A percentile compares a stretch with the other conserved stretches of the same genome.
phyloP scores from a whole-genome alignment of 352 stramenopile genomes.

The Pythium grandisporangium region DNA sequence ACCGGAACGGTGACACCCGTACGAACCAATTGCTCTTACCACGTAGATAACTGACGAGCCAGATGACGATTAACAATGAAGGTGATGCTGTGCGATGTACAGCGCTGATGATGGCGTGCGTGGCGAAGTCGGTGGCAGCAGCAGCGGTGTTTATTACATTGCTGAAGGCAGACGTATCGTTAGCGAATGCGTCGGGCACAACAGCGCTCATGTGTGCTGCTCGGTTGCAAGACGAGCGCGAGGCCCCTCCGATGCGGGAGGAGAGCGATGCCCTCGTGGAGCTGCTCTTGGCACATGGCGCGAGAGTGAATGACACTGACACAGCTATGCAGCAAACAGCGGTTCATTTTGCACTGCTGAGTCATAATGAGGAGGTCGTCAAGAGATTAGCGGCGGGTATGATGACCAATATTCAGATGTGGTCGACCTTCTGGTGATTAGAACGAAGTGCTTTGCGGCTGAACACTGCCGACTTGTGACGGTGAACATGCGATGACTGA shows the following conservation, averaged over 20 bases:
- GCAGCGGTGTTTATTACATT: conserved; percentile 33
- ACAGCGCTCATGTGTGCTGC: conserved; percentile 77
- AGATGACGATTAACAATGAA: too few relatives aligned
- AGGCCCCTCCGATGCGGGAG: conserved; percentile 16
- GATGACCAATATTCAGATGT: conserved; percentile 6
- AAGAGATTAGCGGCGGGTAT: conserved; percentile 16
- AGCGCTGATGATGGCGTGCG: conserved; percentile 85
- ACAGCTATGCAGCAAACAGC: conserved; percentile 40
- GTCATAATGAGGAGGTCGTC: conserved; percentile 36
- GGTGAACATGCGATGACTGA: background rate
- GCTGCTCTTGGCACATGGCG: conserved; percentile 29
- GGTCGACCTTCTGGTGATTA: too few relatives aligned
- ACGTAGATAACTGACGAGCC: too few relatives aligned
- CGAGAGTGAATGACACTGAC: conserved; percentile 36
- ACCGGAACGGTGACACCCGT: conserved; percentile 77
- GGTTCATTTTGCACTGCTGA: conserved; percentile 68
- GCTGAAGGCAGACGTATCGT: conserved; percentile 25
- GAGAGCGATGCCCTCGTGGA: conserved; percentile 41
- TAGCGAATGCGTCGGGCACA: conserved; percentile 43
- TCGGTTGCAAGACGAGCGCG: conserved; percentile 27
- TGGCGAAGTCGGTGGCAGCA: conserved; percentile 57
- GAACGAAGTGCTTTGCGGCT: too few relatives aligned
- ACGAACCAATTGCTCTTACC: background rate
- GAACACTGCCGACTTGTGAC: background rate
- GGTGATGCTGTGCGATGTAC: too few relatives aligned